Conservation (phyloP, 495 filamentous ascomycete genomes). For the Cercophora samala region DNA sequence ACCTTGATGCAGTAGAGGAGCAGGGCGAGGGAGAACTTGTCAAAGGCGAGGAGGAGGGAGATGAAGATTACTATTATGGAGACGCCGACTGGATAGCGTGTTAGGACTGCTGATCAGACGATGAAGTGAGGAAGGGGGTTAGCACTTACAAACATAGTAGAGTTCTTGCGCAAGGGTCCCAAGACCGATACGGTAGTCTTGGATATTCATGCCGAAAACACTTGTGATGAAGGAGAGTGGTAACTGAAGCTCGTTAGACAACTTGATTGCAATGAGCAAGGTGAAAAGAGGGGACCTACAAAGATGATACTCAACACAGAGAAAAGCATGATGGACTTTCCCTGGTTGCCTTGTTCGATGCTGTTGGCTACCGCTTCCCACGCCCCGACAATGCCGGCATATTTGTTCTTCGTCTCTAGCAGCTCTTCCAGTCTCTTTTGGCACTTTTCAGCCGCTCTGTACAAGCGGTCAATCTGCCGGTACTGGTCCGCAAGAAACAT, state of each 20-base stretch:
- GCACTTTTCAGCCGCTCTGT: slow-evolving; percentile 19
- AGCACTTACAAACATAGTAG: slow-evolving; percentile 15
- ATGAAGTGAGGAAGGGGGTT: background rate
- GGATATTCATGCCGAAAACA: slow-evolving; percentile 23
- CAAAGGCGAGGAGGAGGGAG: slow-evolving; percentile 18
- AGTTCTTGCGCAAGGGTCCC: slow-evolving; percentile 16
- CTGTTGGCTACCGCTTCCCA: slow-evolving; percentile 22
- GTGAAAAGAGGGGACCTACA: background rate
- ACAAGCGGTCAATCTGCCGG: slow-evolving; percentile 16
- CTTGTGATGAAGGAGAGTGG: slow-evolving; percentile 19
- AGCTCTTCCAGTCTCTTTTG: slow-evolving; percentile 14
- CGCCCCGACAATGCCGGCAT: slow-evolving; percentile 17
- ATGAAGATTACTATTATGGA: slow-evolving; percentile 20
- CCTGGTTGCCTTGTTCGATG: slow-evolving; percentile 18
- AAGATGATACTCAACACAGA: slow-evolving; percentile 21
- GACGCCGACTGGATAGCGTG: slow-evolving; percentile 8
- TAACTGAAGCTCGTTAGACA: slow-evolving; percentile 2
- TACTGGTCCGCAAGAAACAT: slow-evolving; percentile 17
- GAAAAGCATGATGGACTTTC: slow-evolving; percentile 23
- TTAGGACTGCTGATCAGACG: background rate
- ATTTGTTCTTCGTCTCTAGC: slow-evolving; percentile 18
- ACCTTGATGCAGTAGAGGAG: slow-evolving; percentile 21
- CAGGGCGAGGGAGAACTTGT: slow-evolving; percentile 22
- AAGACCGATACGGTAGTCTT: slow-evolving; percentile 20
- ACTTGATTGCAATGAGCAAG: too few relatives aligned